Conservation (phyloP, 2,329 filamentous ascomycete genomes). For the Ceratocystis harringtonii region DNA sequence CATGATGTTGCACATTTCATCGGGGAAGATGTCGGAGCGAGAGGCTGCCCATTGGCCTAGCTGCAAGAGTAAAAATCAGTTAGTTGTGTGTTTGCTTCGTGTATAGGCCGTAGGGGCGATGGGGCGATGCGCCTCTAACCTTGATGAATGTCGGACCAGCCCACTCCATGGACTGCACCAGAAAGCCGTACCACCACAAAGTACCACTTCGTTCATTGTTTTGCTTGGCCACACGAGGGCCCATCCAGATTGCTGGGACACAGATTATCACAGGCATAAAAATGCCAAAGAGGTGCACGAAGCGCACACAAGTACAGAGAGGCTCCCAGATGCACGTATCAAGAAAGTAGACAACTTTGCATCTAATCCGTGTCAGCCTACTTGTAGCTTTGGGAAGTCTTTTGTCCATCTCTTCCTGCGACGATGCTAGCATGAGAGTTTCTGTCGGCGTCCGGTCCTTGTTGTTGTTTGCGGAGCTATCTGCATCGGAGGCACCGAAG, state of each 20-base stretch:
- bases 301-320: conserved; percentile 70
- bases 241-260: conserved; percentile 70
- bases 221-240: conserved; percentile 43
- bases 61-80: conserved; percentile 28
- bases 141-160: conserved; percentile 97
- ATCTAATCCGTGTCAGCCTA: conserved; percentile 42
- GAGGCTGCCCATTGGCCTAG: conserved; percentile 98
- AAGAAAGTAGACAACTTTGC: conserved; percentile 48
- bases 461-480: background rate
- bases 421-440: conserved; percentile 72
- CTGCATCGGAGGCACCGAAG: background rate
- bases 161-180: conserved; percentile 80
- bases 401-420: conserved; percentile 60
- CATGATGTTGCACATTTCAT: conserved; percentile 83
- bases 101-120: background rate
- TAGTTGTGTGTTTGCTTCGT: background rate
- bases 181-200: conserved; percentile 84
- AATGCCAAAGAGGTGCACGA: conserved; percentile 71
- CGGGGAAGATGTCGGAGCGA: conserved; percentile 88
- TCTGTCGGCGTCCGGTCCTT: conserved; percentile 31
- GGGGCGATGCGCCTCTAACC: conserved; percentile 31
- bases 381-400: conserved; percentile 46
- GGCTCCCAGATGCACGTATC: conserved; percentile 72
- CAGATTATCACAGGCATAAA: conserved; percentile 80
- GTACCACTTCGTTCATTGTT: conserved; percentile 69